Conservation (phyloP, 306 rosid genomes). For the Trifolium repens region DNA sequence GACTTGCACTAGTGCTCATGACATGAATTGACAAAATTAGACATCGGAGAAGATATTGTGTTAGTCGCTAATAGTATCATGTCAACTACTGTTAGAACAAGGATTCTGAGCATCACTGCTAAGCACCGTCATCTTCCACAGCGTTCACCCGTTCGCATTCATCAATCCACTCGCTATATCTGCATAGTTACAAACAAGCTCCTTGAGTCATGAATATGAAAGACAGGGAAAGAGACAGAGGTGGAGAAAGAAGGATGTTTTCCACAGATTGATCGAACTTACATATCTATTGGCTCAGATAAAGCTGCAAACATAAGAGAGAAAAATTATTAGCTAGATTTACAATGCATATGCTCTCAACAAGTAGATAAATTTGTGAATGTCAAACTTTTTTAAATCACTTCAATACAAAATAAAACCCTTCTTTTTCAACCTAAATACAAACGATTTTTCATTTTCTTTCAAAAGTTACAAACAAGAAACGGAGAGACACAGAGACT, state of each 20-base stretch:
- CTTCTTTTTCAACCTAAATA: too few species aligned
- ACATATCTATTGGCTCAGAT: conserved; percentile 89
- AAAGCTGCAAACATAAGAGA: conserved; percentile 62
- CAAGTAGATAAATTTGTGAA: neutral
- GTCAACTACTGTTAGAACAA: neutral
- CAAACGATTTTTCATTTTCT: neutral
- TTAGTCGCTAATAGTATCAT: conserved; percentile 2
- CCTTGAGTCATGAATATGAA: conserved; percentile 11
- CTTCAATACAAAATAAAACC: too few species aligned
- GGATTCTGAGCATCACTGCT: conserved; percentile 3
- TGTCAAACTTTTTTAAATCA: neutral
- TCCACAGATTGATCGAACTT: conserved; percentile 45
- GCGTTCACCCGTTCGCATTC: conserved; percentile 90
- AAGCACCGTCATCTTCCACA: conserved; percentile 75
- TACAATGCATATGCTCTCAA: conserved; percentile 12
- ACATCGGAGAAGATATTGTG: neutral
- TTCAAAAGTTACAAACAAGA: neutral
- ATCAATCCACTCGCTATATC: conserved; percentile 97
- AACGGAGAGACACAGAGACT: too few species aligned
- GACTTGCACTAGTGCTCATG: conserved; percentile 2
- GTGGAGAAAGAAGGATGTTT: neutral
- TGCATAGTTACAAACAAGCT: conserved; percentile 43
- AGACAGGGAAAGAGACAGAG: neutral
- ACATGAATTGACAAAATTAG: conserved; percentile 29
- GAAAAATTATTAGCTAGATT: conserved; percentile 23